phyloP scores from a whole-genome alignment of 768 basidiomycete genomes.

The Suillus sp. region DNA sequence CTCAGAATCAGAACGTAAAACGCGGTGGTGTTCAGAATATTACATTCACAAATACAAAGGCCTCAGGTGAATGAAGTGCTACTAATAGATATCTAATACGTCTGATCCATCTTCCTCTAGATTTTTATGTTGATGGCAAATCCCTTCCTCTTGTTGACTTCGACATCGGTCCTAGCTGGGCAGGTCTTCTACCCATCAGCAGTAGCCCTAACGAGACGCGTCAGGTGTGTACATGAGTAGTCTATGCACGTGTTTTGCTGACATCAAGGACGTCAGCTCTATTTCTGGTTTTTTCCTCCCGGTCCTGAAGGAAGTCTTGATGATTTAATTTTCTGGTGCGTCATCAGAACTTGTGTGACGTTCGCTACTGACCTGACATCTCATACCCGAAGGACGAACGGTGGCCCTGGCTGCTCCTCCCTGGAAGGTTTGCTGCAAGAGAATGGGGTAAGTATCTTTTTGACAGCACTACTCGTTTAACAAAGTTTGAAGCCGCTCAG shows the following conservation, averaged over 20 bases:
- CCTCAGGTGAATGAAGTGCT: conserved; percentile 45
- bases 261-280: conserved; percentile 42
- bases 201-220: conserved; percentile 59
- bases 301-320: conserved; percentile 71
- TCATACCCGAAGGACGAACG: conserved; percentile 60
- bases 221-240: conserved; percentile 43
- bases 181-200: conserved; percentile 75
- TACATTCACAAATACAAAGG: conserved; percentile 67
- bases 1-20: conserved; percentile 11
- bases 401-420: conserved; percentile 80
- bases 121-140: conserved; percentile 72
- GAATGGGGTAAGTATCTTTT: conserved; percentile 58
- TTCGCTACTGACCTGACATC: not conserved
- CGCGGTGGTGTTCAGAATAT: conserved; percentile 53
- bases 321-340: conserved; percentile 74
- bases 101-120: conserved; percentile 32
- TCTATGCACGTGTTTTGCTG: not conserved
- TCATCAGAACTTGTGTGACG: not conserved
- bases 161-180: conserved; percentile 76
- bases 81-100: not conserved
- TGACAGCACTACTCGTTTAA: conserved; percentile 24
- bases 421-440: conserved; percentile 73
- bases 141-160: conserved; percentile 69
- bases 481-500: conserved; percentile 55
- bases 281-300: conserved; percentile 86